These are phyloP conservation scores for Clonostachys rosea DNA, from an alignment of 2,329 filamentous ascomycete genomes.

Conservation along the genomic window DNA sequence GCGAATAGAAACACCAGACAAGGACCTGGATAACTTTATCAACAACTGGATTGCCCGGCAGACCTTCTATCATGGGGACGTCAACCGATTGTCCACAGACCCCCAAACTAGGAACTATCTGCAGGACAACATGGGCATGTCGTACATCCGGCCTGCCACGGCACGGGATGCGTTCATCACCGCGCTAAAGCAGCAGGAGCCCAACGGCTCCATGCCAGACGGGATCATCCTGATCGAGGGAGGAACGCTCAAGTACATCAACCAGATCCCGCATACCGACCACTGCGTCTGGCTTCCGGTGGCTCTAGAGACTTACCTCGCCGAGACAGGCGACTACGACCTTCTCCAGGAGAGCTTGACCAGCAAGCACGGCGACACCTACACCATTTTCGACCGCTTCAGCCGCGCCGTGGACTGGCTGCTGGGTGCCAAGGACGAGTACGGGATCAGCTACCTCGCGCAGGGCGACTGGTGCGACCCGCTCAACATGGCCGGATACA, in stretches of 20 bases:
- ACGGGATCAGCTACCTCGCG: conserved; percentile 51
- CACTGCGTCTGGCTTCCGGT: conserved; percentile 55
- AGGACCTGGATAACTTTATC: conserved; percentile 50
- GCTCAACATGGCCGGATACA: conserved; percentile 59
- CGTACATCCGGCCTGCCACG: conserved; percentile 45
- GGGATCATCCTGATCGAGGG: conserved; percentile 48
- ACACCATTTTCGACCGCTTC: conserved; percentile 49
- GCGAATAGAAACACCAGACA: conserved; percentile 47
- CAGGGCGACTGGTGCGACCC: conserved; percentile 59
- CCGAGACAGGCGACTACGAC: conserved; percentile 48
- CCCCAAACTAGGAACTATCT: conserved; percentile 56
- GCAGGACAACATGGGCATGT: conserved; percentile 59
- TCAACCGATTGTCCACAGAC: conserved; percentile 53
- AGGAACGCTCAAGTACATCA: conserved; percentile 56
- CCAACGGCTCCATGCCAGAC: conserved; percentile 52
- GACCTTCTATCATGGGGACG: conserved; percentile 53
- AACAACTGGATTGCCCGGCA: conserved; percentile 56
- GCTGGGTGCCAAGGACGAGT: conserved; percentile 40
- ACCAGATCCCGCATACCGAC: conserved; percentile 56
- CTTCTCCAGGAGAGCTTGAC: conserved; percentile 38
- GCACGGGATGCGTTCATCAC: conserved; percentile 42
- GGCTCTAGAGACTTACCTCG: conserved; percentile 47
- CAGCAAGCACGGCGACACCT: conserved; percentile 33
- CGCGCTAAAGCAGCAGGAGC: conserved; percentile 47
- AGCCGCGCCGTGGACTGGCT: conserved; percentile 55